Evolutionary conservation across 2,329 filamentous ascomycete genomes (phyloP).

Genomic region (Fusarium sp.): DNA sequence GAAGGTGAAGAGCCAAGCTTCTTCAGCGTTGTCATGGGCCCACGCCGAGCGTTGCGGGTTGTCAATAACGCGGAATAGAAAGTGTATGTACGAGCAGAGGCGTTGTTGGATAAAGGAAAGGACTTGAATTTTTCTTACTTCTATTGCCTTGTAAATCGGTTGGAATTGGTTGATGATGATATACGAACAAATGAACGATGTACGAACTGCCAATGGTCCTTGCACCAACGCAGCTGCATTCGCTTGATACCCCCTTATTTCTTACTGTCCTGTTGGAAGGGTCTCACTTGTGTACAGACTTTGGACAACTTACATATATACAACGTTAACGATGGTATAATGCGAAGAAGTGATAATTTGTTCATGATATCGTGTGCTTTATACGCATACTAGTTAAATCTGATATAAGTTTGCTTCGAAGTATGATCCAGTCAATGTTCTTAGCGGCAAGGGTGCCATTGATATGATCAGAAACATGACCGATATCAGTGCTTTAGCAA

Average conservation of each 20-base stretch:
- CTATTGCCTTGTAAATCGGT: neutral
- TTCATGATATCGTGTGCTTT: constrained; percentile 27
- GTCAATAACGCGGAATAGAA: constrained; percentile 65
- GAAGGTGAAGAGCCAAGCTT: constrained; percentile 75
- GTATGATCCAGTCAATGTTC: neutral
- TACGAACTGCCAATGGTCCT: constrained; percentile 10
- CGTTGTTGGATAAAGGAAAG: constrained; percentile 3
- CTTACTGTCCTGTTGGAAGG: neutral
- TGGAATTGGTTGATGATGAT: constrained; percentile 19
- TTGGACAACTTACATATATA: neutral
- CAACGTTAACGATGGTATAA: neutral
- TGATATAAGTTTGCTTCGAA: neutral
- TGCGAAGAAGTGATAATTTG: constrained; percentile 2
- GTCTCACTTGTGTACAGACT: neutral
- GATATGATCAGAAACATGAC: neutral
- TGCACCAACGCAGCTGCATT: constrained; percentile 26
- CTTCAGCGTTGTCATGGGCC: constrained; percentile 75
- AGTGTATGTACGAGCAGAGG: neutral
- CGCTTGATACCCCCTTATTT: constrained; percentile 40
- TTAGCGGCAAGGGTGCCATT: neutral
- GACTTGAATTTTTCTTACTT: neutral
- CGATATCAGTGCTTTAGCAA: neutral
- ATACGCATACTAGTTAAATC: neutral
- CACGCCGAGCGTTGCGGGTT: constrained; percentile 74
- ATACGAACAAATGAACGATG: constrained; percentile 28